Percentiles rank a stretch among this genome's conserved stretches.
phyloP scores from a whole-genome alignment of 805 yeast species.

The Scheffersomyces amazonensis region DNA sequence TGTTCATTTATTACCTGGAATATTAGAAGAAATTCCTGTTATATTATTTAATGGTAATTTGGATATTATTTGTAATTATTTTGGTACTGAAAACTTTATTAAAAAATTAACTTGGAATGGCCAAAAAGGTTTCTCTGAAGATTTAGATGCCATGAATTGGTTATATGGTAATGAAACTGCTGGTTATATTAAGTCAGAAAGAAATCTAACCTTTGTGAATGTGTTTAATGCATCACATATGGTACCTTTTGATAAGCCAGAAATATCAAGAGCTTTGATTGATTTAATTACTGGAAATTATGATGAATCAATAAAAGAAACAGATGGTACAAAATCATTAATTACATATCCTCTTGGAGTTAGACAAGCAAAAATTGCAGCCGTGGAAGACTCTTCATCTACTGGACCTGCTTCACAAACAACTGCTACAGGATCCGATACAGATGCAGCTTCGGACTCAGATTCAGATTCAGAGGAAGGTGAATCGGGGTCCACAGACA shows the following conservation, averaged over 20 bases:
- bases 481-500: background rate
- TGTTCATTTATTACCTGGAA: constrained; percentile 59
- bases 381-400: background rate
- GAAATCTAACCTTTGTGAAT: constrained; percentile 74
- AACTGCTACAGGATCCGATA: background rate
- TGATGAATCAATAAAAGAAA: constrained; percentile 15
- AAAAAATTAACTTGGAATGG: constrained; percentile 65
- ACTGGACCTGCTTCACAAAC: background rate
- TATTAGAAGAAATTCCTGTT: constrained; percentile 59
- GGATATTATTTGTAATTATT: constrained; percentile 83
- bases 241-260: constrained; percentile 86
- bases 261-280: constrained; percentile 64
- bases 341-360: constrained; percentile 29
- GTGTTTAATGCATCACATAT: constrained; percentile 83
- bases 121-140: constrained; percentile 47
- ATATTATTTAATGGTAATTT: constrained; percentile 82
- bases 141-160: constrained; percentile 35
- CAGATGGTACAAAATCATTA: constrained; percentile 18
- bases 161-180: constrained; percentile 35
- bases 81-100: constrained; percentile 71
- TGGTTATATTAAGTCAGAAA: constrained; percentile 45
- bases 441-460: background rate
- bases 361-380: constrained; percentile 8
- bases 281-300: constrained; percentile 44
- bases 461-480: constrained; percentile 1